Evolutionary conservation across 1,139 yeast species (phyloP), one percentile per base, ranked within the genome.

Genomic region (Hansenula anomala): DNA sequence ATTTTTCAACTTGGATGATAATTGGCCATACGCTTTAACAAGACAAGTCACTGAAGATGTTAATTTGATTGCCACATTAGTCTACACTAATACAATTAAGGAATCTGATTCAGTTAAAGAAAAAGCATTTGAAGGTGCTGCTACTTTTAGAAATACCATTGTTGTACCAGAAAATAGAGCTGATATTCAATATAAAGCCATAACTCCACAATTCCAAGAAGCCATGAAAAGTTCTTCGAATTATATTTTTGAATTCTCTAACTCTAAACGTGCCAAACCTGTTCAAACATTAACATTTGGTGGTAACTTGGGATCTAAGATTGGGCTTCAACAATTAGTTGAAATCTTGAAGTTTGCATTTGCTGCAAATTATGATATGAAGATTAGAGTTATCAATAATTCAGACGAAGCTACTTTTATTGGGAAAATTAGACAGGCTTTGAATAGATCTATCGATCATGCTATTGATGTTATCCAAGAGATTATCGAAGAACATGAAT

Each of bases 271-370:
- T 1, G 28, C 30, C 4, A 20, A 23, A 55, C 60, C 33, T 4
- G 16, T 34, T 28, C 44, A 49, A 1, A 66, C 80, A 0, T 47
- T 78, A 14, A 78, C 85, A 71, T 47, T 82, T 12, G 59, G 78
- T 38, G 89, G 87, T 13, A 76, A 79, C 50, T 67, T 79, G 38
- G 60, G 64, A 14, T 53, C 66, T 4, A 36, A 46, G 2, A 43
- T 49, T 2, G 58, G 71, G 14, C 39, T 69, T 15, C 48, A 59
- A 2, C 88, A 80, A 51, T 55, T 79, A 12, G 42, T 59, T 11
- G 64, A 63, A 25, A 50, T 67, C 2, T 51, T 78, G 38, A 47
- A 51, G 17, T 56, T 53, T 36, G 37, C 52, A 3, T 15, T 40
- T 16, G 17, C 14, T 6, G 42, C 47, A 25, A 23, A 43, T 0